Percentiles rank a stretch among this genome's conserved stretches.
These are phyloP conservation scores for Amphicarpaea edgeworthii DNA, from an alignment of 306 rosid genomes.

Conservation along the genomic window DNA sequence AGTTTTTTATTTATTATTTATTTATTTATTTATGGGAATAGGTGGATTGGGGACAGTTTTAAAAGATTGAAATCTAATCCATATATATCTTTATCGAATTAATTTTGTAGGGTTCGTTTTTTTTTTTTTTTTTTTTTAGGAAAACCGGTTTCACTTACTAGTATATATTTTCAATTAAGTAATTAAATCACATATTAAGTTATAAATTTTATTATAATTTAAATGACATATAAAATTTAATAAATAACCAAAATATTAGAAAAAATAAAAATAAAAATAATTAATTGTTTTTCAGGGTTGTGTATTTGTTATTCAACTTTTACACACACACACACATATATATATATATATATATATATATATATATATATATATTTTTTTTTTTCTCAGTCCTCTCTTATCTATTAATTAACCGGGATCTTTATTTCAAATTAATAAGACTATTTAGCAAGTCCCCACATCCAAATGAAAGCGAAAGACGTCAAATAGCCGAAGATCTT, in stretches of 20 bases:
- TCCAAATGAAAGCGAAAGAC: slow-evolving; percentile 61
- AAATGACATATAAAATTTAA: not conserved
- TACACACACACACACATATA: too few species aligned
- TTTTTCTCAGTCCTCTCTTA: too few species aligned
- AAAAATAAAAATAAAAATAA: not conserved
- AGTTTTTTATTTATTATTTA: too few species aligned
- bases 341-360: too few species aligned
- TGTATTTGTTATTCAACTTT: too few species aligned
- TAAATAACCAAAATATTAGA: not conserved
- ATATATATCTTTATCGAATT: too few species aligned
- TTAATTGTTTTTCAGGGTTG: too few species aligned
- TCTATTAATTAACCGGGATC: not conserved
- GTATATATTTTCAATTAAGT: not conserved
- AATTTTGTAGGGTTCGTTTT: not conserved
- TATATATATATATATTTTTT: too few species aligned
- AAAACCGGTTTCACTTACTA: not conserved
- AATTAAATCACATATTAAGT: not conserved
- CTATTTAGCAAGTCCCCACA: slow-evolving; percentile 53
- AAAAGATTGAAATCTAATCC: not conserved
- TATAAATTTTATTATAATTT: not conserved
- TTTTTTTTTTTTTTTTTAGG: too few species aligned
- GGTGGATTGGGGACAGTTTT: not conserved
- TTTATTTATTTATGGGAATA: too few species aligned
- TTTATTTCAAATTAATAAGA: slow-evolving; percentile 47
- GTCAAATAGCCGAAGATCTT: slow-evolving; percentile 53